A percentile compares a stretch with the other conserved stretches of the same genome.
phyloP scores from a whole-genome alignment of 139 green algal species.

The Pleodorina starrii region DNA sequence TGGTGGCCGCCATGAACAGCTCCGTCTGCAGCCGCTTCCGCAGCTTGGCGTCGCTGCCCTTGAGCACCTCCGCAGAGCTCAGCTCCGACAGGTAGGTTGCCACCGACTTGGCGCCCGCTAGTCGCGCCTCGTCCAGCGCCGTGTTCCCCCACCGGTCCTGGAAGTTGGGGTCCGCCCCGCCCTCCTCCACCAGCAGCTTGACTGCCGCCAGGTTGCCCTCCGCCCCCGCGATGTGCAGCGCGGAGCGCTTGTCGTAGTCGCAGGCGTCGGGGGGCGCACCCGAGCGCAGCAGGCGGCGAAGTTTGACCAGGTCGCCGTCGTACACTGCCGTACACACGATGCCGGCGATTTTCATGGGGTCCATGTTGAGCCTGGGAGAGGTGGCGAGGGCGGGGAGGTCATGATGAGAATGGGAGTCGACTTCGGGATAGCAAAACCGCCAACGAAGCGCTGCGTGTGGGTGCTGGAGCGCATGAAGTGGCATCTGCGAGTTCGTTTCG shows the following conservation, averaged over 20 bases:
- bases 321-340: slow-evolving; percentile 45
- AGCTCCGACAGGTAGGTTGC: slow-evolving; percentile 50
- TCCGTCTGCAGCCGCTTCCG: slow-evolving; percentile 5
- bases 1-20: neutral
- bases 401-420: no score
- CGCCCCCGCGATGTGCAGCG: slow-evolving; percentile 76
- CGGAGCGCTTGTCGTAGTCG: slow-evolving; percentile 77
- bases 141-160: slow-evolving; percentile 66
- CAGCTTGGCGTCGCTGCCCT: neutral
- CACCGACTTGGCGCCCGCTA: slow-evolving; percentile 63
- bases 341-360: slow-evolving; percentile 11
- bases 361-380: slow-evolving; percentile 47
- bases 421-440: no score
- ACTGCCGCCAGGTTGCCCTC: slow-evolving; percentile 69
- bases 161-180: slow-evolving; percentile 35
- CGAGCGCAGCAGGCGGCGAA: slow-evolving; percentile 67
- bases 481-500: no score
- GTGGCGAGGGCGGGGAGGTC: no score
- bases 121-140: slow-evolving; percentile 63
- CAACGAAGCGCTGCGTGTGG: no score
- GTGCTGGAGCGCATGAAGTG: no score
- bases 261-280: slow-evolving; percentile 59
- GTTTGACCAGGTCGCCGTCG: slow-evolving; percentile 49
- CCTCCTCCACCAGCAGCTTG: slow-evolving; percentile 60
- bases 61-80: neutral